Evolutionary conservation across 2,329 filamentous ascomycete genomes (phyloP).

Genomic region (Aspergillus flavus): DNA sequence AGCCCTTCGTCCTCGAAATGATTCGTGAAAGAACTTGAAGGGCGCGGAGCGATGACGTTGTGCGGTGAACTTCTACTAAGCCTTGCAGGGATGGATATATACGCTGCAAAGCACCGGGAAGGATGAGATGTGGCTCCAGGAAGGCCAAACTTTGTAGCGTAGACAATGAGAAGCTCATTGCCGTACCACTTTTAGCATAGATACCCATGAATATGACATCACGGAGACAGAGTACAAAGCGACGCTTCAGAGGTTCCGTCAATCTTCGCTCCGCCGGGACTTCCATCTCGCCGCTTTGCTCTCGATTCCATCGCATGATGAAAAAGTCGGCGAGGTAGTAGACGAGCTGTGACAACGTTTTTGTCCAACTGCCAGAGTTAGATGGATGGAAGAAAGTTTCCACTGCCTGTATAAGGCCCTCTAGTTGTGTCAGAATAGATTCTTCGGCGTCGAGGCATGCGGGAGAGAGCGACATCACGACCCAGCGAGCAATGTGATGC

Average conservation of each 20-base stretch:
- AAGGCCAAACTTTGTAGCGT: conserved; percentile 88
- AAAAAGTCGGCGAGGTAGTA: conserved; percentile 95
- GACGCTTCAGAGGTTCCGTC: conserved; percentile 76
- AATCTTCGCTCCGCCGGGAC: conserved; percentile 78
- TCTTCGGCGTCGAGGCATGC: conserved; percentile 73
- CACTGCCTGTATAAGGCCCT: conserved; percentile 89
- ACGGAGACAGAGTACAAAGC: conserved; percentile 84
- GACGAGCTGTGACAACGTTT: conserved; percentile 83
- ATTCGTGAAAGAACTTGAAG: conserved; percentile 89
- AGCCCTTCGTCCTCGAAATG: conserved; percentile 93
- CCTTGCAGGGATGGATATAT: conserved; percentile 98
- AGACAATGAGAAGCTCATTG: conserved; percentile 88
- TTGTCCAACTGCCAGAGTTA: conserved; percentile 91
- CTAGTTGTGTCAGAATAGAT: conserved; percentile 81
- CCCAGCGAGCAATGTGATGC: conserved; percentile 90
- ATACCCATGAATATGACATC: conserved; percentile 98
- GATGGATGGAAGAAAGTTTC: conserved; percentile 99
- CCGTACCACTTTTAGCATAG: conserved; percentile 90
- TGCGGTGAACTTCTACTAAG: conserved; percentile 93
- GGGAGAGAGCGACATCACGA: conserved; percentile 90
- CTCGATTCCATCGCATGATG: conserved; percentile 95
- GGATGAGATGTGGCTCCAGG: conserved; percentile 85
- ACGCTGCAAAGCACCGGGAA: conserved; percentile 89
- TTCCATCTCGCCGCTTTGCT: conserved; percentile 89
- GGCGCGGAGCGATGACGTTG: conserved; percentile 87